These are phyloP conservation scores for Luvunga scandens DNA, from an alignment of 345 rosid species.

Conservation along the genomic window DNA sequence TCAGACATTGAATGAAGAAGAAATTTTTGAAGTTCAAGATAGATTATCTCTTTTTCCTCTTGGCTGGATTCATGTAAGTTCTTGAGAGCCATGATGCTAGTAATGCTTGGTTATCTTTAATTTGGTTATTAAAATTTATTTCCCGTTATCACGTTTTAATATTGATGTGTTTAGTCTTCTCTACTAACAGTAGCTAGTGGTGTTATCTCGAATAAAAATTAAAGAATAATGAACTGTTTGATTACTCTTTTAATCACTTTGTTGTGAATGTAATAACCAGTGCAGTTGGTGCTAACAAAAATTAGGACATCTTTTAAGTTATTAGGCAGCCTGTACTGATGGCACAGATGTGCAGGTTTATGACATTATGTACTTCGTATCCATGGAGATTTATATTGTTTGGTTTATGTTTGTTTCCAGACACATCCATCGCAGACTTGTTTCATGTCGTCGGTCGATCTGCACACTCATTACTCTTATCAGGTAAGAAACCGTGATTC, in stretches of 20 bases:
- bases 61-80: constrained; percentile 97
- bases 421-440: constrained; percentile 97
- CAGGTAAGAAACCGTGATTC: constrained; percentile 52
- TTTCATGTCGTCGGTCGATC: constrained; percentile 99
- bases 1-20: constrained; percentile 88
- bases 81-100: background rate
- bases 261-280: background rate
- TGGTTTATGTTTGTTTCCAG: constrained; percentile 47
- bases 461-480: constrained; percentile 96
- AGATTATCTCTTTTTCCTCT: constrained; percentile 78
- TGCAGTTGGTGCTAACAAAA: background rate
- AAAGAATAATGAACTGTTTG: background rate
- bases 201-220: background rate
- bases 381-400: constrained; percentile 1
- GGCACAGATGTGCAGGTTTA: background rate
- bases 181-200: background rate
- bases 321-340: background rate
- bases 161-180: background rate
- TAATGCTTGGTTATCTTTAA: background rate
- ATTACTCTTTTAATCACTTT: background rate
- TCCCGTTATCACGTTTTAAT: background rate
- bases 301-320: background rate
- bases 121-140: background rate
- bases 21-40: constrained; percentile 93
- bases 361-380: no score